Percentiles rank a stretch among this genome's conserved stretches.
These are phyloP conservation scores for Rhodofomes roseus DNA, from an alignment of 1,284 basidiomycete genomes.

Conservation along the genomic window DNA sequence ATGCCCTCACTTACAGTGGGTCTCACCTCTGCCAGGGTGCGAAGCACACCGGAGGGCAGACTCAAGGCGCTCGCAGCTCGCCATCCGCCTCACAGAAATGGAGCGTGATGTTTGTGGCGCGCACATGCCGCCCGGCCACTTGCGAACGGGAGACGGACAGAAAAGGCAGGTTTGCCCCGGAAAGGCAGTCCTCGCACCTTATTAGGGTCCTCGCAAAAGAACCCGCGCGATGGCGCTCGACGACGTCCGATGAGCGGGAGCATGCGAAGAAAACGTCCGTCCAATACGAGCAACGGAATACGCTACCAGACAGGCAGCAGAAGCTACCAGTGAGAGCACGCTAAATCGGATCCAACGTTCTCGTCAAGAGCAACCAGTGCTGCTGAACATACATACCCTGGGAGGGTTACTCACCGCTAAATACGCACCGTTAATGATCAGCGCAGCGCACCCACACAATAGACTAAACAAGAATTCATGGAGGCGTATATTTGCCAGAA, in stretches of 20 bases:
- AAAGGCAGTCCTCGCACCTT: constrained; percentile 7
- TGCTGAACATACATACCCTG: background rate
- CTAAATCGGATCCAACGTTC: background rate
- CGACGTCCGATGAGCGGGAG: background rate
- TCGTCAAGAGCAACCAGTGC: background rate
- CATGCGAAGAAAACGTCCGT: background rate
- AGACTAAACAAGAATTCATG: background rate
- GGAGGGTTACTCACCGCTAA: background rate
- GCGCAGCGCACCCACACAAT: background rate
- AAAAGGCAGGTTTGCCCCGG: constrained; percentile 5
- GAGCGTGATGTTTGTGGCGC: background rate
- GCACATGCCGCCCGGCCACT: background rate
- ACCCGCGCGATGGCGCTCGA: background rate
- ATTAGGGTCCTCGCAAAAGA: background rate
- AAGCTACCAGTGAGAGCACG: no score
- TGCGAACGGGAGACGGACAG: background rate
- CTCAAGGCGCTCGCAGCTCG: no score
- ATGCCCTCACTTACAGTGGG: background rate
- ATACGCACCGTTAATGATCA: background rate
- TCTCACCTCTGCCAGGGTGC: background rate
- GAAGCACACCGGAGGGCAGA: background rate
- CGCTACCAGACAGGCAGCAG: no score
- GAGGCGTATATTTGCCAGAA: background rate
- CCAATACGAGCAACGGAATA: no score
- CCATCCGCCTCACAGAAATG: background rate